Base-by-base conservation (phyloP, 176 grass and related monocot species). In the Phoenix roebelenii region DNA sequence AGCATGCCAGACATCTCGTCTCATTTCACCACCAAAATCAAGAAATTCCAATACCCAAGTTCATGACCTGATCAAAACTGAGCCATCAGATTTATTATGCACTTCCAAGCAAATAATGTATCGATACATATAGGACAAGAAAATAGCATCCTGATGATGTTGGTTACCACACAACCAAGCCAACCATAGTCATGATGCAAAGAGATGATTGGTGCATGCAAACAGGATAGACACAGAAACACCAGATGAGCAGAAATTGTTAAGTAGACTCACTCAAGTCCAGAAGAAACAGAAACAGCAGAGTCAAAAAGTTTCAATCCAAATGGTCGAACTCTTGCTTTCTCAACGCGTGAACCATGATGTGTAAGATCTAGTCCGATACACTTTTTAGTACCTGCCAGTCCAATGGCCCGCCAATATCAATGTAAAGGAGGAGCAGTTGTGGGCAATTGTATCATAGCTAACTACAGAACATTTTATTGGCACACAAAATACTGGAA, bases 11-110 rank as follows among this genome's bases (percentile, higher is more conserved):
- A 90, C 80, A 85, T 97, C 92, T 52, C 92, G 78, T 79, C 92
- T 82, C 80, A 79, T 80, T 61, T 97, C 87, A 58, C 92, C 78
- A 19, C 87, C 88, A 82, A 97, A 97, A 82, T 97, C 87, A 63
- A 97, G 84, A 80, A 97, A 97, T 81, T 97, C 92, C 71, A 97
- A 77, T 51, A 83, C 73, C 92, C 92, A 97, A 76, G 72, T 73
- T 50, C 85, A 71, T 59, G 83, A 87, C 66, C 92, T 91, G 83
- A 74, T 69, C 48, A 63, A 53, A 69, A 55, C 71, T 57, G 64
- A 71, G 39, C 10, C 29, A 58, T 79, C 74, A 79, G 52, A 16
- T 72, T 16, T 15, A 70, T 5, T 44, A 59, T 23, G 48, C 4
- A 72, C 35, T 14, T 44, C 35, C 35, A 44, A 44, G 35, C 10